Percentiles rank a stretch among this genome's conserved stretches.
These are phyloP conservation scores for Anastatica hierochuntica DNA, from an alignment of 345 rosid species.

Conservation along the genomic window DNA sequence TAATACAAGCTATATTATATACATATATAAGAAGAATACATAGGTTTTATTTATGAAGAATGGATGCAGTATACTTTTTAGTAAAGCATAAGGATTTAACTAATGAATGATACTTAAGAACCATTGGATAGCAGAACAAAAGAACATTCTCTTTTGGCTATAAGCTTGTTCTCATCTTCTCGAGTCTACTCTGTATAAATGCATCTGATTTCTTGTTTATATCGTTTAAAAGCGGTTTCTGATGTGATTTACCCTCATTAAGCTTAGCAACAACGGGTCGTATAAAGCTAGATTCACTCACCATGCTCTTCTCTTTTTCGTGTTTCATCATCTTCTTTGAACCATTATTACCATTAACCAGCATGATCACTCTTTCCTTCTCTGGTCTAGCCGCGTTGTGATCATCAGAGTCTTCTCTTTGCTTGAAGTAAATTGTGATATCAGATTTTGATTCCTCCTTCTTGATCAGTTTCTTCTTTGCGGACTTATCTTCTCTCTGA, in stretches of 20 bases:
- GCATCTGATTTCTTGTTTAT: constrained; percentile 19
- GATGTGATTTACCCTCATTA: constrained; percentile 5
- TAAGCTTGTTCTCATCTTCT: constrained; percentile 20
- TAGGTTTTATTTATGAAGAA: not conserved
- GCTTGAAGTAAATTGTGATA: constrained; percentile 20
- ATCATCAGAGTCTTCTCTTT: constrained; percentile 26
- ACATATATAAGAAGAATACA: not conserved
- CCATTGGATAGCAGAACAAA: too few species aligned
- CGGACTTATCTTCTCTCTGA: constrained; percentile 7
- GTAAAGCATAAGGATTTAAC: too few species aligned
- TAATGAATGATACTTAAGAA: too few species aligned
- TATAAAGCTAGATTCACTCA: constrained; percentile 2
- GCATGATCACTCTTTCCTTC: constrained; percentile 9
- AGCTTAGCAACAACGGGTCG: not conserved
- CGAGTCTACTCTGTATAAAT: constrained; percentile 17
- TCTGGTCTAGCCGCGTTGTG: constrained; percentile 4
- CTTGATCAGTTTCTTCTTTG: constrained; percentile 16
- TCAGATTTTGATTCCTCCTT: constrained; percentile 22
- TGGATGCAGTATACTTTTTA: not conserved
- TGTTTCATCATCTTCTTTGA: not conserved
- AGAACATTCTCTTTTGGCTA: not conserved
- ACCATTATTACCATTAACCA: not conserved
- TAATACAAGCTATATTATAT: too few species aligned
- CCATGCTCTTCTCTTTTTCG: not conserved
- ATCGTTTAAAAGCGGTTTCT: constrained; percentile 6